Evolutionary conservation across 2,329 filamentous ascomycete genomes (phyloP).

Genomic region (Colletotrichum sp.): DNA sequence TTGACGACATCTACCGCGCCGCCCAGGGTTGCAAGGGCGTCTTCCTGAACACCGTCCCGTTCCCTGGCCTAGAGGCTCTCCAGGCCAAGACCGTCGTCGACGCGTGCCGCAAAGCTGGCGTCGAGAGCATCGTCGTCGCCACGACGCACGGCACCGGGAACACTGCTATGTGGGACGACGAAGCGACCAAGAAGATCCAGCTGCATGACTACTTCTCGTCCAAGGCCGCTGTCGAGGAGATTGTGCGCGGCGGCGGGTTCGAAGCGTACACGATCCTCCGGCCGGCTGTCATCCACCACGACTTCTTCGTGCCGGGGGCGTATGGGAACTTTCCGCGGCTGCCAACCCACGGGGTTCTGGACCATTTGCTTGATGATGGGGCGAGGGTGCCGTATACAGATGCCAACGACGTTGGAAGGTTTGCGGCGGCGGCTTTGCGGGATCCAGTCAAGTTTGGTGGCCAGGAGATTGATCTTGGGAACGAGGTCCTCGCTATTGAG

Average conservation of each 20-base stretch:
- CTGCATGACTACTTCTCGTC: constrained; percentile 38
- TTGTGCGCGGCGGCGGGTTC: constrained; percentile 31
- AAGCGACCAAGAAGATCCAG: neutral
- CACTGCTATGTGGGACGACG: constrained; percentile 29
- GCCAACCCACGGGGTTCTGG: constrained; percentile 29
- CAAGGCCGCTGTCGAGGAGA: constrained; percentile 40
- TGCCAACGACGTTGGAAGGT: constrained; percentile 33
- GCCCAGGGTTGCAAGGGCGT: constrained; percentile 37
- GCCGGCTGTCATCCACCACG: constrained; percentile 31
- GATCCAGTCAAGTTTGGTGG: constrained; percentile 32
- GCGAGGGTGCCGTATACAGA: constrained; percentile 32
- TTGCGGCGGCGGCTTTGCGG: constrained; percentile 34
- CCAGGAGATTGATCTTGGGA: constrained; percentile 34
- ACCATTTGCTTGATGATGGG: constrained; percentile 25
- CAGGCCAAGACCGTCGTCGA: constrained; percentile 36
- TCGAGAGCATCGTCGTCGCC: constrained; percentile 30
- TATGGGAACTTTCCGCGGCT: constrained; percentile 33
- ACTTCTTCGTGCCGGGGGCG: constrained; percentile 28
- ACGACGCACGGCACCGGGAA: constrained; percentile 27
- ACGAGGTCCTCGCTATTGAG: constrained; percentile 33
- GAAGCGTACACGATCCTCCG: constrained; percentile 37
- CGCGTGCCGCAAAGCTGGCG: constrained; percentile 34
- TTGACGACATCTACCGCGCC: constrained; percentile 33
- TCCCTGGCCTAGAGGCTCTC: constrained; percentile 29
- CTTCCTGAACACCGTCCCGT: constrained; percentile 32